Base-by-base conservation (phyloP, 2,329 filamentous ascomycete genomes). In the Arthrobotrys musiformis region DNA sequence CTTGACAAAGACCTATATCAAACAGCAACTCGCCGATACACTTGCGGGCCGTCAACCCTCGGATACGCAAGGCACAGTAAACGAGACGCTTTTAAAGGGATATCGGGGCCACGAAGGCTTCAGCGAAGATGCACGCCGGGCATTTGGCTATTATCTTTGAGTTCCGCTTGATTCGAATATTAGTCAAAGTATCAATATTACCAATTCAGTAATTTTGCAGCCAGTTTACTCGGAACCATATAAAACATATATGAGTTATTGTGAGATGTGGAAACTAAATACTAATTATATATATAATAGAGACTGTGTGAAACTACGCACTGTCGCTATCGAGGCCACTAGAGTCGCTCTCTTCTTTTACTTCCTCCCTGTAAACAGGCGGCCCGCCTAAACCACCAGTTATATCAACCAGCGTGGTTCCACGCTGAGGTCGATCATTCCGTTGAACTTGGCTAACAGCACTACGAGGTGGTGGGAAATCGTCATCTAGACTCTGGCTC, bases 1-100 rank as follows among this genome's bases (percentile, higher is more conserved):
- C 1, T 70, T 79, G 40, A 82, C 82, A 63, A 81, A 79, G 35
- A 60, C 22, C 3, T 82, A 83, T 48, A 79, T 83, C 54, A 81
- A 81, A 37, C 62, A 72, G n/a, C 82, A 83, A 70, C 54, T 80
- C n/a, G 62, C 81, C 17, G 80, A 80, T 22, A 81, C 81, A 35
- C 66, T 81, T 46, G 73, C 80, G 7, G 82, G 82, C 2, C 64
- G 74, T 11, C 80, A 81, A 15, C 81, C 81, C 2, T 56, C 44
- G 30, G 79, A 80, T 64, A 48, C 56, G 2, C 72, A 70, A 42
- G 72, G 72, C 9, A 70, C 13, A n/a, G 54, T 76, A 15, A 64
- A 76, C 17, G 72, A 76, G 26, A 76, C 35, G 3, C 44, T 58
- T 37, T 60, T 76, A 30, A 76, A 70, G n/a, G 72, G 72, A 8